These are phyloP conservation scores for Ustilago tritici DNA, from an alignment of 1,284 basidiomycete genomes.

Conservation along the genomic window DNA sequence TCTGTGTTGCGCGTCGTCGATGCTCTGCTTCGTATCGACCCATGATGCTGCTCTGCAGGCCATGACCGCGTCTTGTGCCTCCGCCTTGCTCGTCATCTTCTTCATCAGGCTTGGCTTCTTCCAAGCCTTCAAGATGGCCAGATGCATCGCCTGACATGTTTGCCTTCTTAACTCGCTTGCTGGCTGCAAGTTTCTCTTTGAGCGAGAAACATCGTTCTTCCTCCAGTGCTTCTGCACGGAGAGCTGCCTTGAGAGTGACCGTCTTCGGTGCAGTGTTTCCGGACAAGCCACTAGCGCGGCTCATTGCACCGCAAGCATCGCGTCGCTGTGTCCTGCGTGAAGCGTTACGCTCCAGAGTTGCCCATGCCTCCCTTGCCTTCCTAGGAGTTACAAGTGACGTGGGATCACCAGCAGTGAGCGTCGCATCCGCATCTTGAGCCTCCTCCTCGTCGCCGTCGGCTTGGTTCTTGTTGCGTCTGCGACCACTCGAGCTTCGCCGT, in stretches of 20 bases:
- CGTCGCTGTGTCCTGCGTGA: constrained; percentile 34
- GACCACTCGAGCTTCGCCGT: constrained; percentile 34
- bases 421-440: not conserved
- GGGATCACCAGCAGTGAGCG: constrained; percentile 1
- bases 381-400: constrained; percentile 7
- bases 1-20: constrained; percentile 26
- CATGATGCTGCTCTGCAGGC: constrained; percentile 38
- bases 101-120: constrained; percentile 20
- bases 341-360: constrained; percentile 20
- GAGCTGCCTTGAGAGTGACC: constrained; percentile 55
- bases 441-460: constrained; percentile 6
- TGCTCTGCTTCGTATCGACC: constrained; percentile 44
- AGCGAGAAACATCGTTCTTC: constrained; percentile 55
- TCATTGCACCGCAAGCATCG: constrained; percentile 40
- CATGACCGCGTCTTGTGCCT: constrained; percentile 11
- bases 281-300: constrained; percentile 45
- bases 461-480: constrained; percentile 14
- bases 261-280: constrained; percentile 40
- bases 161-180: constrained; percentile 30
- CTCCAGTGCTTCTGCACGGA: constrained; percentile 62
- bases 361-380: constrained; percentile 18
- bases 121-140: constrained; percentile 21
- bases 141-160: constrained; percentile 31
- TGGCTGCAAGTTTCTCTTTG: constrained; percentile 37
- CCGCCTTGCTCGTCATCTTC: constrained; percentile 21